Percentiles rank a stretch among this genome's conserved stretches.
These are phyloP conservation scores for Suhomyces kilbournensis DNA, from an alignment of 805 yeast genomes.

Conservation along the genomic window DNA sequence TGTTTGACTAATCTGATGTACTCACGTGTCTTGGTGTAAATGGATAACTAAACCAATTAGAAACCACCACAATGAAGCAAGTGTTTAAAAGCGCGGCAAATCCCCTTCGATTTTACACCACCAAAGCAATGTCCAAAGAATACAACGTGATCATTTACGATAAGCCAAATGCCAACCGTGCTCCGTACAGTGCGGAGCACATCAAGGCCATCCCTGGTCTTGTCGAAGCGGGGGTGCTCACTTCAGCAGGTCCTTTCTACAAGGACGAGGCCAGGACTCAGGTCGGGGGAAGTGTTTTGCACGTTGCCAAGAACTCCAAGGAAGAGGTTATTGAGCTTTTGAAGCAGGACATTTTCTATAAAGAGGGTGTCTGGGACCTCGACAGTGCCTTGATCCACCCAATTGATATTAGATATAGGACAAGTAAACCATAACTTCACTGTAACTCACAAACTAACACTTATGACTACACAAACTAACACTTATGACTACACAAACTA, in stretches of 20 bases:
- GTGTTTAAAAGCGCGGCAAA: neutral
- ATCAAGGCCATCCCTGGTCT: conserved; percentile 44
- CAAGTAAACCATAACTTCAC: conserved; percentile 26
- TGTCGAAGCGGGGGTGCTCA: conserved; percentile 37
- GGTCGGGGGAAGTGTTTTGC: conserved; percentile 69
- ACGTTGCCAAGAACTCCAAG: conserved; percentile 59
- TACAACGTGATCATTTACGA: conserved; percentile 64
- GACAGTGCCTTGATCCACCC: conserved; percentile 60
- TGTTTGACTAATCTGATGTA: no score
- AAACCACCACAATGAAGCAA: neutral
- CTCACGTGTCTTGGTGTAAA: neutral
- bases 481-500: no score
- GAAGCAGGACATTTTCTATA: conserved; percentile 59
- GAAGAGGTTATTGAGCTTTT: conserved; percentile 65
- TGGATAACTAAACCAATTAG: neutral
- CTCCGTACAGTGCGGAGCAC: conserved; percentile 51
- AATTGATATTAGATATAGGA: conserved; percentile 33
- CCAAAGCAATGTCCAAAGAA: conserved; percentile 15
- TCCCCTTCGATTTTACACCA: neutral
- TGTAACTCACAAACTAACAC: no score
- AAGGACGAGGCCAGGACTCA: conserved; percentile 41
- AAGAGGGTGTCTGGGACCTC: conserved; percentile 74
- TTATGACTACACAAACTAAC: no score
- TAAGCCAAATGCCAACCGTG: conserved; percentile 60
- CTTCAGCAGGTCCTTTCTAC: conserved; percentile 43